A percentile compares a stretch with the other conserved stretches of the same genome.
Conservation (phyloP, 1,284 basidiomycete genomes). For the Rugosomyces carneus region DNA sequence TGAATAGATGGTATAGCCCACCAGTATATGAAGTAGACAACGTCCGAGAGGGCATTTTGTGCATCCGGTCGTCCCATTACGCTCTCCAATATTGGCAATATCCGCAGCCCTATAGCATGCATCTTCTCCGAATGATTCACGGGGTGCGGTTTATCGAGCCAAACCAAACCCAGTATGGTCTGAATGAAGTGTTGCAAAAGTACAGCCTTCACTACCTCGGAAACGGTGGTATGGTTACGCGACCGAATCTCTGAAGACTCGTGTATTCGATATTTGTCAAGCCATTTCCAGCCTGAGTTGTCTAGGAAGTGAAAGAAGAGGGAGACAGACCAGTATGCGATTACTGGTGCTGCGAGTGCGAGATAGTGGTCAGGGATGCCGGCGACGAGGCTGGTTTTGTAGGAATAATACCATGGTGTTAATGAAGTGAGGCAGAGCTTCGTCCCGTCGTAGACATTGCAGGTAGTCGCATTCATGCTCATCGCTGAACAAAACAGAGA, state of each 20-base stretch:
- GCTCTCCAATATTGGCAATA: constrained; percentile 38
- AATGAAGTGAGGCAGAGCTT: constrained; percentile 24
- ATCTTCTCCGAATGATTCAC: constrained; percentile 52
- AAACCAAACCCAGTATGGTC: constrained; percentile 67
- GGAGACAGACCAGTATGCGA: constrained; percentile 87
- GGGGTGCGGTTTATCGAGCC: constrained; percentile 50
- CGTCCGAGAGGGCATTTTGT: constrained; percentile 39
- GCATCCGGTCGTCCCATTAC: constrained; percentile 38
- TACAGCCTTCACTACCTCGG: constrained; percentile 74
- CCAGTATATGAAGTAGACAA: constrained; percentile 84
- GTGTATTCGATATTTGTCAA: constrained; percentile 86
- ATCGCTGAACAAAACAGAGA: neutral
- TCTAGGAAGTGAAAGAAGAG: constrained; percentile 83
- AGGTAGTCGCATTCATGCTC: constrained; percentile 25
- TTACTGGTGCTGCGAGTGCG: constrained; percentile 69
- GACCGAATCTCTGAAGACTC: constrained; percentile 76
- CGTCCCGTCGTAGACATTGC: constrained; percentile 20
- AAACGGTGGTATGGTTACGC: constrained; percentile 71
- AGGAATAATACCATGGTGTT: constrained; percentile 60
- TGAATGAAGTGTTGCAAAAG: constrained; percentile 84
- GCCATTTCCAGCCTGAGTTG: constrained; percentile 64
- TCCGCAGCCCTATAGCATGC: constrained; percentile 31
- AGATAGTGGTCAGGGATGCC: constrained; percentile 70
- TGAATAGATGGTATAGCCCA: constrained; percentile 84
- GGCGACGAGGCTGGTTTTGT: constrained; percentile 47